phyloP scores from a whole-genome alignment of 306 rosid genomes.

The Acacia acuminata region DNA sequence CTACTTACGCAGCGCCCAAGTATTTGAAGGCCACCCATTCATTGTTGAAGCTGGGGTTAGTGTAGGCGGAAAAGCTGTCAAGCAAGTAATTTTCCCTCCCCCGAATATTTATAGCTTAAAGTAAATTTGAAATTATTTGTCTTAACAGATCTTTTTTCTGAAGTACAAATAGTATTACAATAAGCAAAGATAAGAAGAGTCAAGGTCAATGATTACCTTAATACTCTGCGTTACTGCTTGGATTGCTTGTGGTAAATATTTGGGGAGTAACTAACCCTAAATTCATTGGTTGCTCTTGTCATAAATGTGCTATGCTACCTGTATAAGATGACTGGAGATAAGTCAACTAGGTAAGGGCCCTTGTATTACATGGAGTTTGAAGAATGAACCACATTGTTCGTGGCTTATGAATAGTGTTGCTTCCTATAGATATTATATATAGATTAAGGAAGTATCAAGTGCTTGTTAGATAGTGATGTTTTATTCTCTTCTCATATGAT shows the following conservation, averaged over 20 bases:
- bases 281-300: neutral
- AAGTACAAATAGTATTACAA: neutral
- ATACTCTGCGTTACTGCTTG: neutral
- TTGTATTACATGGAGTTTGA: neutral
- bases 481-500: constrained; percentile 28
- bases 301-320: neutral
- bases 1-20: constrained; percentile 64
- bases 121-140: constrained; percentile 27
- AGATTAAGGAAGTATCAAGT: constrained; percentile 12
- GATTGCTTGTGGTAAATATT: constrained; percentile 10
- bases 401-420: neutral
- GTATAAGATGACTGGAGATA: neutral
- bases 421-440: neutral
- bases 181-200: constrained; percentile 11
- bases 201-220: neutral
- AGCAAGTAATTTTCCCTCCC: constrained; percentile 61
- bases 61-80: constrained; percentile 92
- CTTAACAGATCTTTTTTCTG: constrained; percentile 7
- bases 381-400: neutral
- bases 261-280: neutral
- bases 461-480: constrained; percentile 27
- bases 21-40: constrained; percentile 98
- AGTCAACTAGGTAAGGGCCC: neutral
- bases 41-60: constrained; percentile 98
- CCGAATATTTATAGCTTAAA: constrained; percentile 13